Conservation (phyloP, 1,139 yeast species). For the Pichia sp. region DNA sequence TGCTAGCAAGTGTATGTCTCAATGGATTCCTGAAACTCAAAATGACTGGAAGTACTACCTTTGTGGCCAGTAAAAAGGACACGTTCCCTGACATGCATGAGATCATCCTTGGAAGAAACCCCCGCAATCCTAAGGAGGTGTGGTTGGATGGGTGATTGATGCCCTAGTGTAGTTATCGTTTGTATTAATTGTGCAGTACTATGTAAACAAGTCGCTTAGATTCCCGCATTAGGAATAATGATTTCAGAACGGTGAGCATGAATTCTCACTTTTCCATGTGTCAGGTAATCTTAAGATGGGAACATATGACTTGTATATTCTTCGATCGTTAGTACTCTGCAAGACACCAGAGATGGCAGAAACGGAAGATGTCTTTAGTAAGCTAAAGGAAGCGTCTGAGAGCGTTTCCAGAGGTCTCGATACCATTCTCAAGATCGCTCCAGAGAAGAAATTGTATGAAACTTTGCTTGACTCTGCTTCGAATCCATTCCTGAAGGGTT, state of each 20-base stretch:
- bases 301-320: too few species aligned
- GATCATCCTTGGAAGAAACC: conserved; percentile 29
- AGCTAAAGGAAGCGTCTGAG: conserved; percentile 8
- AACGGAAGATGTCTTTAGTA: conserved; percentile 1
- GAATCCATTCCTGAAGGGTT: conserved; percentile 14
- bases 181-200: too few species aligned
- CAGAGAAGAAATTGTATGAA: conserved; percentile 38
- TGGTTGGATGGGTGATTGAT: conserved; percentile 26
- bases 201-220: too few species aligned
- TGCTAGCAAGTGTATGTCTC: conserved; percentile 44
- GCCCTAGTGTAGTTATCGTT: too few species aligned
- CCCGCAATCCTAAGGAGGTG: conserved; percentile 18
- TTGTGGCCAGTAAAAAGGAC: conserved; percentile 42
- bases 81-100: conserved; percentile 39
- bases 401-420: conserved; percentile 44
- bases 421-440: conserved; percentile 47
- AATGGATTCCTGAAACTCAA: conserved; percentile 49
- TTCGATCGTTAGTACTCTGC: too few species aligned
- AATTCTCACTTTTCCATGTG: too few species aligned
- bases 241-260: too few species aligned
- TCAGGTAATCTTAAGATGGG: too few species aligned
- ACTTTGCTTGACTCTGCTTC: conserved; percentile 21
- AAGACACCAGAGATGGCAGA: neutral
- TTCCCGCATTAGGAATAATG: too few species aligned
- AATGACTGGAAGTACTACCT: conserved; percentile 39